Conservation (phyloP, 2,329 filamentous ascomycete genomes). For the Xylariaceae sp. region DNA sequence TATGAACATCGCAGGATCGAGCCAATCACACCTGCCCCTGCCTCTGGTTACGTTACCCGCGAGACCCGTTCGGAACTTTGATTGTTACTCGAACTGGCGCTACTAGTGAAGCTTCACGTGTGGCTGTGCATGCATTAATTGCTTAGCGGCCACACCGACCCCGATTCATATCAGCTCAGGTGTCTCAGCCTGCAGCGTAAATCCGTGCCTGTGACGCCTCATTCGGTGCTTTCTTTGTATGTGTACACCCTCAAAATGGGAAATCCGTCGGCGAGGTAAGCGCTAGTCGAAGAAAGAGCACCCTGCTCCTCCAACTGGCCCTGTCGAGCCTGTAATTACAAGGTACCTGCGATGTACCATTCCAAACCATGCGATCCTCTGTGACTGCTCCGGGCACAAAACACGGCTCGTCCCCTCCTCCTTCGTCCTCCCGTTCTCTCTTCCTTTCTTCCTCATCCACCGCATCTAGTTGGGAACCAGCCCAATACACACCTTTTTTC, state of each 20-base stretch:
- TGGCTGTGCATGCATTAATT: conserved; percentile 8
- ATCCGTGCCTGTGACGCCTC: no score
- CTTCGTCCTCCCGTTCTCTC: conserved; percentile 1
- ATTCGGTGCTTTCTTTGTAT: no score
- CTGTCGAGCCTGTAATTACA: no score
- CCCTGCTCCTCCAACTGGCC: no score
- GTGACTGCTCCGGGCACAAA: conserved; percentile 2
- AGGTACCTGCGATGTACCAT: not conserved
- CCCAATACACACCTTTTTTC: conserved; percentile 4
- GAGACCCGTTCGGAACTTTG: no score
- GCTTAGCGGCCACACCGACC: not conserved
- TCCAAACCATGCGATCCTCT: not conserved
- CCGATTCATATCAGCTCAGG: conserved; percentile 2
- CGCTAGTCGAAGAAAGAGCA: no score
- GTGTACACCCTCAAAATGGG: no score
- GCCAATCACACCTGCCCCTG: no score
- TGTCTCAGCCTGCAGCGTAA: not conserved
- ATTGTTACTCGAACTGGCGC: no score
- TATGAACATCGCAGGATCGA: no score
- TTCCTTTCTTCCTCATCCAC: conserved; percentile 11
- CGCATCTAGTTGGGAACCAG: conserved; percentile 15
- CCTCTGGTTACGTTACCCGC: no score
- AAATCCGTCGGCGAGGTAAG: no score
- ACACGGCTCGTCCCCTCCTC: conserved; percentile 18
- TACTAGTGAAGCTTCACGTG: not conserved